phyloP scores from a whole-genome alignment of 2,329 filamentous ascomycete genomes.

The Trichoderma sp. region DNA sequence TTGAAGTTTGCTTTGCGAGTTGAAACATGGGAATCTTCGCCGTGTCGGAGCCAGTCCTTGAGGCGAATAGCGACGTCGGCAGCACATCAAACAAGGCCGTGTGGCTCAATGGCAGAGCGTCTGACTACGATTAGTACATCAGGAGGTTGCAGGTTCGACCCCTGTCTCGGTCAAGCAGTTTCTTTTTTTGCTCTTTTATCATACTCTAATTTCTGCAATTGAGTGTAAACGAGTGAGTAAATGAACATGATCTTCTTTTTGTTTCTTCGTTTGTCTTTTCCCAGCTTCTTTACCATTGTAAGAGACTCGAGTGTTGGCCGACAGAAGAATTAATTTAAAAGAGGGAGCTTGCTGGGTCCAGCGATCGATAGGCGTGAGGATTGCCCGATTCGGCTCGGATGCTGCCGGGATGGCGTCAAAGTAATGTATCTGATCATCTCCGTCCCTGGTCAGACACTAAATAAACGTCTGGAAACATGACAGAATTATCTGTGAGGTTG shows the following conservation, averaged over 20 bases:
- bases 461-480: background rate
- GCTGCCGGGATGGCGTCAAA: slow-evolving; percentile 2
- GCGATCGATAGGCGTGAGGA: slow-evolving; percentile 12
- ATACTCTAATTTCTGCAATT: too few species aligned
- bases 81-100: slow-evolving; percentile 9
- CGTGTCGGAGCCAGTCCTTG: background rate
- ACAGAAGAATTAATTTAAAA: background rate
- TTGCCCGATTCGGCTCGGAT: slow-evolving; percentile 11
- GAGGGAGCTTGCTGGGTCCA: background rate
- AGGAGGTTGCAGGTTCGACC: slow-evolving; percentile 20
- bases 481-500: background rate
- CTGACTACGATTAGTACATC: slow-evolving; percentile 18
- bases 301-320: background rate
- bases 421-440: background rate
- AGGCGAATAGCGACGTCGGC: background rate
- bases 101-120: slow-evolving; percentile 20
- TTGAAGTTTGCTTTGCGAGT: background rate
- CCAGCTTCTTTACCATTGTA: background rate
- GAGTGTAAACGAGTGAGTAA: background rate
- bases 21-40: background rate
- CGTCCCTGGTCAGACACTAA: background rate
- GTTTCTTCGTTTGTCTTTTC: rapidly evolving
- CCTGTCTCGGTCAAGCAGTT: slow-evolving; percentile 17
- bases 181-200: background rate
- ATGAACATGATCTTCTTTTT: background rate